phyloP scores from a whole-genome alignment of 78 protist genomes.

The Dictyostelium firmibasis region DNA sequence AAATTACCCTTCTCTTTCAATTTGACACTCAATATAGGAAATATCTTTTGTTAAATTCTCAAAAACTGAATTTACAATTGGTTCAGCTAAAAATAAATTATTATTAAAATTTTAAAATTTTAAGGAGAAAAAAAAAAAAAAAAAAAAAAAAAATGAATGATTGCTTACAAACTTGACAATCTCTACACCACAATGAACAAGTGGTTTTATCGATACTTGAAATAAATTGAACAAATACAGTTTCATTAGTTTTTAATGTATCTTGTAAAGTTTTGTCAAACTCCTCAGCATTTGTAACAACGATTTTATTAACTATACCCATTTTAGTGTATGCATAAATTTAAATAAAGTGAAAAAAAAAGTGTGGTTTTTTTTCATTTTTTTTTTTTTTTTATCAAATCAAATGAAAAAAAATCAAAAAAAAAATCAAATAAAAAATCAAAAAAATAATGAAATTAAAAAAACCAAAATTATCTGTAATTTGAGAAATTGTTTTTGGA shows the following conservation, averaged over 20 bases:
- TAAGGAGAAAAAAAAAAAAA: not conserved
- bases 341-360: not conserved
- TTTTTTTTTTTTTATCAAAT: too few relatives aligned
- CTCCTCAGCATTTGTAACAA: slow-evolving; percentile 13
- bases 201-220: slow-evolving; percentile 30
- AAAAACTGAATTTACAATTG: slow-evolving; percentile 31
- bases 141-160: not conserved
- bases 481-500: too few relatives aligned
- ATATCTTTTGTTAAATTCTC: not conserved
- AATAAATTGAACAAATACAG: slow-evolving; percentile 35
- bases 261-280: slow-evolving; percentile 11
- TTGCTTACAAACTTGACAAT: slow-evolving; percentile 53
- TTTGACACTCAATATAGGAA: slow-evolving; percentile 33
- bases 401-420: not conserved
- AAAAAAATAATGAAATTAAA: too few relatives aligned
- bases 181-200: slow-evolving; percentile 55
- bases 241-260: not conserved
- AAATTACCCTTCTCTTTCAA: slow-evolving; percentile 60
- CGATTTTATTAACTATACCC: not conserved
- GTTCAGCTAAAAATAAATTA: slow-evolving; percentile 18
- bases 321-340: not conserved
- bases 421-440: too few relatives aligned
- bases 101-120: not conserved
- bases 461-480: too few relatives aligned
- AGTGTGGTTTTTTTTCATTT: not conserved